Percentiles rank a stretch among this genome's conserved stretches.
These are phyloP conservation scores for Schizochytrium sp. DNA, from an alignment of 108 stramenopile genomes.

Conservation along the genomic window DNA sequence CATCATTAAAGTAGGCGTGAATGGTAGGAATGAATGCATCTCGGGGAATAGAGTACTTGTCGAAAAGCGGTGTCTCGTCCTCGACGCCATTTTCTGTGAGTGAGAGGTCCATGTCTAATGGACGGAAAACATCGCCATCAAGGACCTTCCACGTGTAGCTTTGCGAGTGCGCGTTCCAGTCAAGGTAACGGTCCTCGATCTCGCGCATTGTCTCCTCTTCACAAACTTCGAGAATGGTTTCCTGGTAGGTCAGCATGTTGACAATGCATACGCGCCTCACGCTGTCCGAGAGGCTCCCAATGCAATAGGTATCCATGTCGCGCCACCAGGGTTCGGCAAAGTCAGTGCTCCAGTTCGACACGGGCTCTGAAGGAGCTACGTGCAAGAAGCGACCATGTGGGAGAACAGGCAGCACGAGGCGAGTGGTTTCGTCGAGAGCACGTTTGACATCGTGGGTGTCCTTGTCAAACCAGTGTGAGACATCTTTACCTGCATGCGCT, in stretches of 20 bases:
- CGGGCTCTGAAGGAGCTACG: constrained; percentile 45
- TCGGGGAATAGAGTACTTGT: constrained; percentile 41
- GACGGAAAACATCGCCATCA: constrained; percentile 27
- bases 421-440: constrained; percentile 40
- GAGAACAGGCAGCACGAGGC: constrained; percentile 38
- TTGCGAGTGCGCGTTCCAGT: constrained; percentile 47
- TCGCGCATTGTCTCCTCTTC: constrained; percentile 49
- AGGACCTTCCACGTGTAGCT: constrained; percentile 60
- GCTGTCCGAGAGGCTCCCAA: constrained; percentile 40
- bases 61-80: constrained; percentile 41
- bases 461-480: constrained; percentile 54
- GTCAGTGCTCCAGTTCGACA: constrained; percentile 39
- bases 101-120: constrained; percentile 42
- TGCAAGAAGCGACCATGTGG: constrained; percentile 53
- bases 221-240: constrained; percentile 40
- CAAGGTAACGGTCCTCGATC: constrained; percentile 47
- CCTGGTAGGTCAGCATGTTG: constrained; percentile 46
- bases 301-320: constrained; percentile 25
- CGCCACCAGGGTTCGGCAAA: constrained; percentile 52
- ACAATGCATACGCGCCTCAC: constrained; percentile 36
- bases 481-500: constrained; percentile 40
- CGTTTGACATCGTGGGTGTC: constrained; percentile 42
- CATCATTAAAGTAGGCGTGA: constrained; percentile 57
- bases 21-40: constrained; percentile 43
- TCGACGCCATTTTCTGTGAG: constrained; percentile 50